Evolutionary conservation across 768 basidiomycete genomes (phyloP).

Genomic region (Melanogaster broomeanus): DNA sequence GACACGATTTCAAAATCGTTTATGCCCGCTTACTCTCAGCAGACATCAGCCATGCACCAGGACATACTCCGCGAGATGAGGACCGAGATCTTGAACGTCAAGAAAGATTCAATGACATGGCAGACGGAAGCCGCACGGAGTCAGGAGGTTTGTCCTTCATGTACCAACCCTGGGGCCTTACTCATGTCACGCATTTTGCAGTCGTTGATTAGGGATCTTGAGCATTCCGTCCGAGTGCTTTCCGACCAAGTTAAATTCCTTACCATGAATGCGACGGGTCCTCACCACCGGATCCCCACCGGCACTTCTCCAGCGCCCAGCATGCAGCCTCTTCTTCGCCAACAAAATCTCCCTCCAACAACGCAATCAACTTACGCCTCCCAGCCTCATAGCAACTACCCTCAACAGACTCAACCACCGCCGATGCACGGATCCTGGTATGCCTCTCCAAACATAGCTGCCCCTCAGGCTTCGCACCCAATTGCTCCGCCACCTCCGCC

Average conservation of each 20-base stretch:
- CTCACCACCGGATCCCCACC: slow-evolving; percentile 35
- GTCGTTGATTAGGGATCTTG: slow-evolving; percentile 79
- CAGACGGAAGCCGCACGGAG: slow-evolving; percentile 75
- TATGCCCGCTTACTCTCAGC: slow-evolving; percentile 74
- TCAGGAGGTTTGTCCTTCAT: slow-evolving; percentile 63
- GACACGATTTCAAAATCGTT: slow-evolving; percentile 73
- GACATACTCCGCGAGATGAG: slow-evolving; percentile 76
- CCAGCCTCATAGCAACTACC: slow-evolving; percentile 35
- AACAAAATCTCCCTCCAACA: slow-evolving; percentile 35
- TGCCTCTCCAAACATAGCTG: slow-evolving; percentile 58
- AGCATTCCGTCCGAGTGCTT: slow-evolving; percentile 71
- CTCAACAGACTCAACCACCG: slow-evolving; percentile 33
- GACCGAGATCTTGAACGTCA: slow-evolving; percentile 72
- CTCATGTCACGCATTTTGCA: slow-evolving; percentile 30
- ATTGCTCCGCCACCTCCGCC: slow-evolving; percentile 62
- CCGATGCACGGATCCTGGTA: slow-evolving; percentile 55
- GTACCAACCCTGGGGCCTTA: not conserved
- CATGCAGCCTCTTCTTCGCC: slow-evolving; percentile 39
- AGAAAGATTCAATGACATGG: slow-evolving; percentile 80
- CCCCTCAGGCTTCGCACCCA: slow-evolving; percentile 82
- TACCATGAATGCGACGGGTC: slow-evolving; percentile 51
- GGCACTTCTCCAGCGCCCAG: slow-evolving; percentile 35
- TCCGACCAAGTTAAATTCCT: slow-evolving; percentile 85
- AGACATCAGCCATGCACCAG: slow-evolving; percentile 77
- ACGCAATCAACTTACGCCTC: slow-evolving; percentile 34